Base-by-base conservation (phyloP, 768 basidiomycete species). In the Clitopilus passeckerianus region DNA sequence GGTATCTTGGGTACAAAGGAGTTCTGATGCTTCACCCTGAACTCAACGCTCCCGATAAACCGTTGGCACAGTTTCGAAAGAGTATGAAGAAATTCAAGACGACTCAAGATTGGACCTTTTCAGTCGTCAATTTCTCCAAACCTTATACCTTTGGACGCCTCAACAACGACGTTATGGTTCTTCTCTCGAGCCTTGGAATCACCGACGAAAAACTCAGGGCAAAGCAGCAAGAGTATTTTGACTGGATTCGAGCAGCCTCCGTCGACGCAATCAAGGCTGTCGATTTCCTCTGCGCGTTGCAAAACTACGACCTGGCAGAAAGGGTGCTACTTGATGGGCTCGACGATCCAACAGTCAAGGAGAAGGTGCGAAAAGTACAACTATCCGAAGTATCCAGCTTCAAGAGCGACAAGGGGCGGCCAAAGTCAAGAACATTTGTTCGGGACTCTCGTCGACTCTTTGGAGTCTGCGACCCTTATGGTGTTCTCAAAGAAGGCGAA, bases 11-110 rank as follows among this genome's bases (percentile, higher is more conserved):
- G 8, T 87, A 89, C 65, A 89, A 89, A 71, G 87, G 87, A 5
- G 87, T 89, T 6, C 67, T 87, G 20, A 86, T 86, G 84, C 71
- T 87, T 2, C 84, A 88, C 64, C 85, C 85, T 0, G 71, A 78
- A n/a, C 72, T 89, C 23, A 83, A 85, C 61, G 68, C 64, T 23
- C 72, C 80, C 52, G 77, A 76, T 57, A 66, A 72, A 53, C 74
- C 79, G 54, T 71, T 81, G 0, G 81, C 79, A 12, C 75, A 86
- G 60, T 88, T 89, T 63, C 78, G 86, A 18, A 79, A 82, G 59
- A 87, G 86, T 68, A 87, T 87, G 84, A 86, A 83, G 66, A 89
- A 89, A 64, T 88, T 89, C 70, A 76, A 71, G 8, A 80, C 85
- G 0, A 82, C 77, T 0, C 63, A 72, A 6, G 81, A 86, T 60